Base-by-base conservation (phyloP, 257 asterid species). In the Anisodus acutangulus region DNA sequence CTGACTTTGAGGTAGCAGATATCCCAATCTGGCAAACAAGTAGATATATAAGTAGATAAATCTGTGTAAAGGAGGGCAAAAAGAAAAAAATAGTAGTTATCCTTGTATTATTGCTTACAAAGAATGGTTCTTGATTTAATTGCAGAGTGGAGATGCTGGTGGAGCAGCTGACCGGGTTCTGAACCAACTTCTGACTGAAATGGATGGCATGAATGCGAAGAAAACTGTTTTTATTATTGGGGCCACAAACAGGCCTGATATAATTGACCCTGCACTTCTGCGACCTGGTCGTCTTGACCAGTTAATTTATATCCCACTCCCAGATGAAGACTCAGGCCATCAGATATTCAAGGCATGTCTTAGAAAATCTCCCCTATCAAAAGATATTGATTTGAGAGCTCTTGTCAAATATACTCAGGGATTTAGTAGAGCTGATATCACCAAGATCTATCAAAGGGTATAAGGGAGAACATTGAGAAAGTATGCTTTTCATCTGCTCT, bases 221-320 rank as follows among this genome's bases (percentile, higher is more conserved):
- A 91, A 91, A 85, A 91, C 94, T 19, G 94, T 91, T 60, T 91
- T 91, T 69, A 91, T 91, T 51, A 91, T 91, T 72, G 94, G 94
- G 66, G 94, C 94, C 83, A 91, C 94, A 53, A 91, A 91, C 81
- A 88, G 94, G 78, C 93, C 92, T 78, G 93, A 91, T 84, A 91
- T 91, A 17, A 91, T 91, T 55, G 93, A 91, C 70, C 89, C 91
- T 9, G 92, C 94, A 60, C 92, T 91, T 85, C 86, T 91, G 62
- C 92, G 94, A 59, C 94, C 94, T 6, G 94, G 94, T 43, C 92
- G 92, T 83, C 94, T 91, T 55, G 94, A 91, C 84, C 94, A 89
- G 85, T 84, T 91, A 39, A 88, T 91, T 51, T 91, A 91, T 85
- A 91, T 91, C 72, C 94, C n/a, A n/a, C n/a, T n/a, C n/a, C n/a